Evolutionary conservation across 2,329 filamentous ascomycete species (phyloP), one percentile per base, ranked within the genome.

Genomic region (Hypoxylon sp.): DNA sequence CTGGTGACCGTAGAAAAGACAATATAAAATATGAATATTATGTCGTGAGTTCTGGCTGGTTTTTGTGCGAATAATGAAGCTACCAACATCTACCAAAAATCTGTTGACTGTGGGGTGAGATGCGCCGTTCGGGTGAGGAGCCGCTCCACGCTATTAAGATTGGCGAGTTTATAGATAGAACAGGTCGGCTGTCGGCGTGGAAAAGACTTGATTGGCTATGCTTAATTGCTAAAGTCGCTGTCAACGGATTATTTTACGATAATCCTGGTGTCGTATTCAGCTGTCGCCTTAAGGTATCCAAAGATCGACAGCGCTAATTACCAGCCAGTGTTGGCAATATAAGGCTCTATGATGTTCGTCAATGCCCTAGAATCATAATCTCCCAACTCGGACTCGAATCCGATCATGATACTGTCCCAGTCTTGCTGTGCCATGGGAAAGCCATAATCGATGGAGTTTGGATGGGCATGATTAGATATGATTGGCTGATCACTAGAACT

Each of bases 401-500:
- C 72, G 17, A 58, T 66, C 72, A 75, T 75, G n/a, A 71, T 63
- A 38, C 59, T 72, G 32, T 75, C 74, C 74, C 73, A 75, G 28
- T 75, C 72, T 32, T 74, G 72, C 30, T 72, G 73, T 6, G 70
- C 74, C 72, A 75, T 75, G 2, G 74, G 72, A 38, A 73, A 72
- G 1, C 60, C 60, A 32, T 70, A 73, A 25, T 71, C 73, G 2
- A 72, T 51, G 14, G 50, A 32, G 13, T 34, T 51, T 23, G 28
- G 34, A 23, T 56, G 45, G 5, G 32, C 19, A n/a, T 14, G 19
- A 46, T 52, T 43, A 50, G 52, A 28, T 13, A 53, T 51, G 46
- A n/a, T n/a, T 2, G 49, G 6, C 25, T 32, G 25, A 11, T 38
- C 53, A 19, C 46, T 48, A 19, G 60, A 19, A 19, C 2, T 17